Conservation (phyloP, 2,329 filamentous ascomycete genomes). For the Diaporthe sp. region DNA sequence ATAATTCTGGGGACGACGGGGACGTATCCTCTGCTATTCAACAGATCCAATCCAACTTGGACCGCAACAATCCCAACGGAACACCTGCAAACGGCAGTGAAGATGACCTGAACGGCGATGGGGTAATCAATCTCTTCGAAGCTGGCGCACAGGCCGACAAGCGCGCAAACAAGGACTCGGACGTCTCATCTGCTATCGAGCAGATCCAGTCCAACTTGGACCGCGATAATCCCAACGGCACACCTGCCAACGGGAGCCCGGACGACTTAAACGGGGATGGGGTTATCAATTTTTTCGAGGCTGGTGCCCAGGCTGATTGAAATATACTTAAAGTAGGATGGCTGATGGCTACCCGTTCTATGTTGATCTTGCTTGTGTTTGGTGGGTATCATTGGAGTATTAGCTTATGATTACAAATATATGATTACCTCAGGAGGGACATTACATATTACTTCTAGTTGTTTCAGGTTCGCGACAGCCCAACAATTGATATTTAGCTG, state of each 20-base stretch:
- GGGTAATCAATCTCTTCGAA: constrained; percentile 23
- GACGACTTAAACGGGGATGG: constrained; percentile 26
- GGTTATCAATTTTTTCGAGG: constrained; percentile 27
- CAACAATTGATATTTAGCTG: neutral
- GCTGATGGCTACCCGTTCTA: neutral
- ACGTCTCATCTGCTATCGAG: neutral
- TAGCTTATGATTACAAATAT: no score
- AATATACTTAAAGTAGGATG: no score
- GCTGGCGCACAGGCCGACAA: constrained; percentile 21
- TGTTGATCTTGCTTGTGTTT: neutral
- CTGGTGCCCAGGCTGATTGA: constrained; percentile 20
- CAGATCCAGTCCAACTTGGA: constrained; percentile 18
- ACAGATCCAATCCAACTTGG: constrained; percentile 10
- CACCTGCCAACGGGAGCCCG: neutral
- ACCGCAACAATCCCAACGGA: constrained; percentile 27
- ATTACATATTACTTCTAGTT: neutral
- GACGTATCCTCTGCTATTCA: neutral
- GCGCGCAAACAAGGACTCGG: neutral
- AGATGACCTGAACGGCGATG: constrained; percentile 24
- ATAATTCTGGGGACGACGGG: neutral
- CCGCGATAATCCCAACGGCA: constrained; percentile 26
- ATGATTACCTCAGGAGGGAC: neutral
- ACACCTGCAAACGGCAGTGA: constrained; percentile 15
- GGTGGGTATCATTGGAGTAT: neutral
- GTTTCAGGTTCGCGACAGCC: neutral